A percentile compares a stretch with the other conserved stretches of the same genome.
These are phyloP conservation scores for Guyanaporus albipodus DNA, from an alignment of 768 basidiomycete genomes.

Conservation along the genomic window DNA sequence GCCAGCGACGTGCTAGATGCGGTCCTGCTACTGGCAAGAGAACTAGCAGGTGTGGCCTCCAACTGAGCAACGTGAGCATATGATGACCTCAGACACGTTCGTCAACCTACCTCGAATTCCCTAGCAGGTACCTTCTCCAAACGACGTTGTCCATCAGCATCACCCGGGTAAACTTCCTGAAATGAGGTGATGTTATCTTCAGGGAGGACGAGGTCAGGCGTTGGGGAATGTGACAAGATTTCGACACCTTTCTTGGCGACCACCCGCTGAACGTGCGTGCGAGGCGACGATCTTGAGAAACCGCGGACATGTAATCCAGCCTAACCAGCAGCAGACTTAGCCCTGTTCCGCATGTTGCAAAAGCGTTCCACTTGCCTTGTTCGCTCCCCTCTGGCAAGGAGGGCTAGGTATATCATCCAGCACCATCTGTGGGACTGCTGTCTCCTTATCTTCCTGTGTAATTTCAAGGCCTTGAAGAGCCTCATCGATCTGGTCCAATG, in stretches of 20 bases:
- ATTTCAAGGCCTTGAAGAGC: not conserved
- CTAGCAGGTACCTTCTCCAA: not conserved
- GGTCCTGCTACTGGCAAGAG: slow-evolving; percentile 12
- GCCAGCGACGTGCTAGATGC: slow-evolving; percentile 15
- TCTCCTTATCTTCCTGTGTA: not conserved
- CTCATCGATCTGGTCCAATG: not conserved
- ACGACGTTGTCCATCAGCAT: not conserved
- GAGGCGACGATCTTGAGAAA: not conserved
- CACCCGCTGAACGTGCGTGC: not conserved
- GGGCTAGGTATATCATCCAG: not conserved
- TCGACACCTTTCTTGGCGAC: not conserved
- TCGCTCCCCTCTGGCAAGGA: not conserved
- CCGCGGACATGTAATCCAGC: not conserved
- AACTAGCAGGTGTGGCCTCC: not conserved
- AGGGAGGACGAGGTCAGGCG: slow-evolving; percentile 18
- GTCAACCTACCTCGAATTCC: slow-evolving; percentile 10
- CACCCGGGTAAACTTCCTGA: not conserved
- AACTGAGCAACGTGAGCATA: slow-evolving; percentile 12
- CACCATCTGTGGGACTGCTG: not conserved
- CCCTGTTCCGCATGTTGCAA: not conserved
- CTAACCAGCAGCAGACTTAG: not conserved
- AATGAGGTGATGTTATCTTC: not conserved
- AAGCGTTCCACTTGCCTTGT: not conserved
- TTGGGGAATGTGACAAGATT: not conserved
- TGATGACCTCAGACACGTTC: not conserved